A percentile compares a stretch with the other conserved stretches of the same genome.
These are phyloP conservation scores for Ceratocystis smalleyi DNA, from an alignment of 2,329 filamentous ascomycete genomes.

Conservation along the genomic window DNA sequence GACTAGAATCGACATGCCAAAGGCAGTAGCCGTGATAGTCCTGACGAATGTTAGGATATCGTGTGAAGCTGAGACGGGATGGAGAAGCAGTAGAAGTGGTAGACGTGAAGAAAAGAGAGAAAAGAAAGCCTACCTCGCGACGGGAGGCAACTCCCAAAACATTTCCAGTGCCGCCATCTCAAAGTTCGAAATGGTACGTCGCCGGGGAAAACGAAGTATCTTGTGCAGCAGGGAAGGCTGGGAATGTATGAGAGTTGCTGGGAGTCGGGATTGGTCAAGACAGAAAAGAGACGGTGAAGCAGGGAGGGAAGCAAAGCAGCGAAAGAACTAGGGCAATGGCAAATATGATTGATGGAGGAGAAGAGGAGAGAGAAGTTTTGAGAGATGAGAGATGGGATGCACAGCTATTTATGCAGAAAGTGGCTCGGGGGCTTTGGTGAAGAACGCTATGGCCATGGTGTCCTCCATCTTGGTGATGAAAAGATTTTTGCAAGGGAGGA, in stretches of 20 bases:
- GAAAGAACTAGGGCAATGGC: background rate
- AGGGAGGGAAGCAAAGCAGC: slow-evolving; percentile 16
- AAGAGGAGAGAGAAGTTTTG: background rate
- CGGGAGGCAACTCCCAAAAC: slow-evolving; percentile 29
- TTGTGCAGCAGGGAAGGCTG: background rate
- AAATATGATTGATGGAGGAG: background rate
- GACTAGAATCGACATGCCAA: slow-evolving; percentile 44
- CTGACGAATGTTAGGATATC: slow-evolving; percentile 28
- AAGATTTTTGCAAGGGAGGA: background rate
- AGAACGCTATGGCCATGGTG: slow-evolving; percentile 1
- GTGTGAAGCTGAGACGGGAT: slow-evolving; percentile 18
- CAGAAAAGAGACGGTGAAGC: slow-evolving; percentile 17
- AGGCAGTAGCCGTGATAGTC: slow-evolving; percentile 47
- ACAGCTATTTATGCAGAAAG: slow-evolving; percentile 18
- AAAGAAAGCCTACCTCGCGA: slow-evolving; percentile 27
- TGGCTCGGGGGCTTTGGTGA: background rate
- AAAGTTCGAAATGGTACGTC: slow-evolving; percentile 15
- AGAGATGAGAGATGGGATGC: slow-evolving; percentile 18
- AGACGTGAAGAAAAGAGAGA: background rate
- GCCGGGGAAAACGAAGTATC: slow-evolving; percentile 1
- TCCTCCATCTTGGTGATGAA: slow-evolving; percentile 2
- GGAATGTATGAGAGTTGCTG: slow-evolving; percentile 9
- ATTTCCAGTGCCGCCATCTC: slow-evolving; percentile 20
- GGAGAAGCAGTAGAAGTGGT: background rate
- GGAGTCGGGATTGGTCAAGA: slow-evolving; percentile 15